These are phyloP conservation scores for Geosmithia flava DNA, from an alignment of 2,329 filamentous ascomycete genomes.

Conservation along the genomic window DNA sequence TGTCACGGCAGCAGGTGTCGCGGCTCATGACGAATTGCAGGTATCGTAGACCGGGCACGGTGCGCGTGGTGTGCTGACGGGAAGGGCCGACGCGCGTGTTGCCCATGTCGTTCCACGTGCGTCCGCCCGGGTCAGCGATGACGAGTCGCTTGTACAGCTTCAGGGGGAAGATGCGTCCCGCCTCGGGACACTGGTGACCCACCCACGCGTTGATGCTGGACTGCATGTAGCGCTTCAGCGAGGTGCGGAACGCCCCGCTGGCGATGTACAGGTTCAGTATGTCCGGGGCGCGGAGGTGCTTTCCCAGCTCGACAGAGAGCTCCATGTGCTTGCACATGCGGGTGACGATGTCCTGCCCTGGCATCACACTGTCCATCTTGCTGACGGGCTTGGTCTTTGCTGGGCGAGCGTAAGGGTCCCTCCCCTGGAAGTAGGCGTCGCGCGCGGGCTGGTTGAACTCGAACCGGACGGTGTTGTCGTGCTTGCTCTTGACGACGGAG, in stretches of 20 bases:
- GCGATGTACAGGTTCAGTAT: conserved; percentile 53
- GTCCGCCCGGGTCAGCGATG: conserved; percentile 45
- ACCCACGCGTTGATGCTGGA: conserved; percentile 46
- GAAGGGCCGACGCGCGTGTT: neutral
- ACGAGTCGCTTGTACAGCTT: conserved; percentile 43
- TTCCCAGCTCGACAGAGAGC: conserved; percentile 40
- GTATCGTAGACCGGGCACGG: conserved; percentile 54
- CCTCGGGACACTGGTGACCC: conserved; percentile 36
- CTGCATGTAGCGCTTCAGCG: conserved; percentile 46
- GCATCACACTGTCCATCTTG: neutral
- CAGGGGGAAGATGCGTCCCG: conserved; percentile 47
- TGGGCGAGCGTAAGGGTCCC: conserved; percentile 13
- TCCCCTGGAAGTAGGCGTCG: conserved; percentile 14
- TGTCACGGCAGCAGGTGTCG: conserved; percentile 43
- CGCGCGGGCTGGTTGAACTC: conserved; percentile 14
- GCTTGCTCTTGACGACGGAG: conserved; percentile 3
- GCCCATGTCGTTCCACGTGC: conserved; percentile 19
- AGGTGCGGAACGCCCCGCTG: conserved; percentile 47
- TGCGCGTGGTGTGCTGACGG: conserved; percentile 18
- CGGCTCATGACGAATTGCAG: conserved; percentile 53
- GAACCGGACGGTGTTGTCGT: conserved; percentile 8
- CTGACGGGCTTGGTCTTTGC: conserved; percentile 2
- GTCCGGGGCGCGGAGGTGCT: conserved; percentile 39
- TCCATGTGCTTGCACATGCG: conserved; percentile 31
- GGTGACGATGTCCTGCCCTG: conserved; percentile 24